Base-by-base conservation (phyloP, 2,329 filamentous ascomycete species). In the Ophiostoma sp. region DNA sequence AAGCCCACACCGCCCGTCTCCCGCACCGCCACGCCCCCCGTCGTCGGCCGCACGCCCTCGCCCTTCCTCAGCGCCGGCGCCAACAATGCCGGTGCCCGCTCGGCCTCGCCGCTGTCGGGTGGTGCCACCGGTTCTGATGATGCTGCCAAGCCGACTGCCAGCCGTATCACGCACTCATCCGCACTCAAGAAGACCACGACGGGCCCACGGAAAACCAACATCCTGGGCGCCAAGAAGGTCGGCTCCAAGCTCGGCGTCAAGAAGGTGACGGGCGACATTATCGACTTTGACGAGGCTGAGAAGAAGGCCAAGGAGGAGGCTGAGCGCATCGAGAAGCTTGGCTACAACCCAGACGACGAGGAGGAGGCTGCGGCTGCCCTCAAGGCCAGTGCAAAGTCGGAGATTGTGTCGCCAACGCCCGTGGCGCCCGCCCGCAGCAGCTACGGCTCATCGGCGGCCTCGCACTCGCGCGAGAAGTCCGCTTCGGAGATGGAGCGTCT, bases 231-330 rank as follows among this genome's bases (percentile, higher is more conserved):
- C 42, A 96, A 95, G 86, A 96, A 95, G 85, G 87, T 86, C 7
- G 86, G 87, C 31, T 69, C 73, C 7, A 97, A 97, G 85, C 87
- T 98, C 12, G 96, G 95, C 48, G 95, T 91, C 36, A 98, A 98
- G 89, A 98, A 98, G 86, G 89, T 97, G 45, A 89, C 87, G 3
- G 88, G 86, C 63, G 92, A 95, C 77, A 84, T 90, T 15, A 95
- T 99, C 76, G 95, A 99, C 84, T 99, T 99, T 79, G 96, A 99
- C 76, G 96, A 95, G 82, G 96, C 95, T 2, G 96, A 99, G 86
- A 94, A 93, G 83, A 97, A 97, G 84, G 96, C 96, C 59, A 97
- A 95, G 82, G 96, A 98, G 83, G 96, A 99, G 83, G 96, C 95
- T 2, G 96, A 98, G 82, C 91, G 96, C 77, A 96, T 98, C 80